phyloP scores from a whole-genome alignment of 352 stramenopile genomes.

The Thraustochytrium striatum region DNA sequence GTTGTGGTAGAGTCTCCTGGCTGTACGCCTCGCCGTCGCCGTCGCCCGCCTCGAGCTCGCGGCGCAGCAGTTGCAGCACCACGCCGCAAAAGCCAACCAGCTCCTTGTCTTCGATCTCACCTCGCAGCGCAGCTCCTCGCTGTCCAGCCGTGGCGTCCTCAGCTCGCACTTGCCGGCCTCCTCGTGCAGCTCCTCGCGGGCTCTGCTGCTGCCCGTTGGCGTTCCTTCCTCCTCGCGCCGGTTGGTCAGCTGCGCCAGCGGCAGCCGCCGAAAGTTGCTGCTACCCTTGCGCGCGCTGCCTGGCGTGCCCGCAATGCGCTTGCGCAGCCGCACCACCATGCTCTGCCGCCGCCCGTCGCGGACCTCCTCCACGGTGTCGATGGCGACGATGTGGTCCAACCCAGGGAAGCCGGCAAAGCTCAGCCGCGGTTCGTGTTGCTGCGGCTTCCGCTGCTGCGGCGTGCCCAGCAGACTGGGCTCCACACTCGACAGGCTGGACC shows the following conservation, averaged over 20 bases:
- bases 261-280: neutral
- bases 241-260: neutral
- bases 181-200: neutral
- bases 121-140: neutral
- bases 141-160: neutral
- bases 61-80: conserved; percentile 5
- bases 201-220: neutral
- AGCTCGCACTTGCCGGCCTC: neutral
- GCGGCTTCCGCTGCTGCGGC: too few relatives aligned
- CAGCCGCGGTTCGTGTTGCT: too few relatives aligned
- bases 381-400: conserved; percentile 17
- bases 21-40: neutral
- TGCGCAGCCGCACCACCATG: conserved; percentile 19
- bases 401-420: neutral
- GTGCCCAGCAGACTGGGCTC: too few relatives aligned
- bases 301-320: neutral
- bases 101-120: conserved; percentile 18
- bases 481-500: too few relatives aligned
- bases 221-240: neutral
- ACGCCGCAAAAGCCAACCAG: conserved; percentile 17
- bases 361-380: conserved; percentile 11
- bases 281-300: neutral
- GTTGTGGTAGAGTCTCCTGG: neutral
- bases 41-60: neutral
- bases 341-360: neutral